phyloP scores from a whole-genome alignment of 495 filamentous ascomycete genomes.

The Chaetomium cochliodes region DNA sequence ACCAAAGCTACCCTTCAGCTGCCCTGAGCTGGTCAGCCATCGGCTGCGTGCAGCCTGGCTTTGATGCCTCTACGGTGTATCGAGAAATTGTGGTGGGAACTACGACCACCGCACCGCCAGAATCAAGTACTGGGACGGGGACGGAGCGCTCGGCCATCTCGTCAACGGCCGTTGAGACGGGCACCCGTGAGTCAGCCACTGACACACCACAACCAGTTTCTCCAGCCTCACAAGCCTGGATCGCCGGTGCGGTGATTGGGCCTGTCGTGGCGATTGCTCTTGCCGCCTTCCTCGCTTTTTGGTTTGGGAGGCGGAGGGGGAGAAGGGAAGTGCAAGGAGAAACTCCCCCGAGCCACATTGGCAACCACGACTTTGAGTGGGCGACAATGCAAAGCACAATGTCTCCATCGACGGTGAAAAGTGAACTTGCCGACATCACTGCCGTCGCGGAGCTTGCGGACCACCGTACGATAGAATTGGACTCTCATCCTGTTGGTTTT shows the following conservation, averaged over 20 bases:
- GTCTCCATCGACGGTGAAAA: neutral
- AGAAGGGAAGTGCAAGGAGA: neutral
- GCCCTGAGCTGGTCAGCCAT: neutral
- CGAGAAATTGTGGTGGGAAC: neutral
- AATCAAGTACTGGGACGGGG: neutral
- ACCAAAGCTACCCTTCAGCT: neutral
- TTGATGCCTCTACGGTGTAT: neutral
- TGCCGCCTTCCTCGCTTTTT: neutral
- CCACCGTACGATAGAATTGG: neutral
- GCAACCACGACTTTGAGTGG: neutral
- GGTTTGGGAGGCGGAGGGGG: neutral
- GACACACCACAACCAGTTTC: neutral
- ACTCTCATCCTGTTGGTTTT: neutral
- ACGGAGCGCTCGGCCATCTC: neutral
- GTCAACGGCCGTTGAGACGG: neutral
- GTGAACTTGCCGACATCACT: neutral
- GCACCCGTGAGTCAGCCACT: neutral
- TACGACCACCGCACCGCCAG: neutral
- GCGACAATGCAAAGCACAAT: neutral
- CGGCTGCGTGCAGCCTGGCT: conserved; percentile 2
- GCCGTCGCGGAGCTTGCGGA: neutral
- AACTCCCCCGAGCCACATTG: neutral
- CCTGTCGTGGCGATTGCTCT: neutral
- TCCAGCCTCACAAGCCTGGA: neutral
- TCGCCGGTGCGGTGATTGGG: conserved; percentile 1